These are phyloP conservation scores for Penicillium sp. DNA, from an alignment of 2,329 filamentous ascomycete genomes.

Conservation along the genomic window DNA sequence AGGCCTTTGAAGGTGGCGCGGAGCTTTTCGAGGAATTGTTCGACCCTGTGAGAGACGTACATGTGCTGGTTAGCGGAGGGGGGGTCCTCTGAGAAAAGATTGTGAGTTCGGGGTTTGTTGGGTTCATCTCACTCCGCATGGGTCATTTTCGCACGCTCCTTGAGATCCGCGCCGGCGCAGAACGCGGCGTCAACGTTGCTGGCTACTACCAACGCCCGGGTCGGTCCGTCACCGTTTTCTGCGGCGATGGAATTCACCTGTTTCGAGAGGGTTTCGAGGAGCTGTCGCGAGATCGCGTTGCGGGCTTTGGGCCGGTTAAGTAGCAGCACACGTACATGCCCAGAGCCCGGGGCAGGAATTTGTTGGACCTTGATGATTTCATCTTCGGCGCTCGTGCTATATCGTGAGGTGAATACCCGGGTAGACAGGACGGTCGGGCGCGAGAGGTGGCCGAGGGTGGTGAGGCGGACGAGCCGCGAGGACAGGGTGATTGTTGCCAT, in stretches of 20 bases:
- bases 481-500: constrained; percentile 31
- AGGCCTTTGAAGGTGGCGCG: constrained; percentile 74
- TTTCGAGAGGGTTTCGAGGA: constrained; percentile 70
- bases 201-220: constrained; percentile 78
- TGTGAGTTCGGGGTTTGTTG: not conserved
- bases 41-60: constrained; percentile 59
- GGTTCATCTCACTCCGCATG: constrained; percentile 68
- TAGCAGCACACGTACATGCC: constrained; percentile 84
- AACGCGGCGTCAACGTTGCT: constrained; percentile 86
- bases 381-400: constrained; percentile 35
- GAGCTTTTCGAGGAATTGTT: constrained; percentile 74
- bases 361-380: constrained; percentile 66
- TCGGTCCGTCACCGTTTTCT: constrained; percentile 60
- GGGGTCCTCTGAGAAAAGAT: not conserved
- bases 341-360: constrained; percentile 74
- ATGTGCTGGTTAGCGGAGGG: not conserved
- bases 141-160: constrained; percentile 77
- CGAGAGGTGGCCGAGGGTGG: constrained; percentile 19
- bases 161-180: constrained; percentile 92
- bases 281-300: constrained; percentile 83
- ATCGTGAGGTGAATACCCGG: constrained; percentile 35
- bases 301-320: constrained; percentile 82
- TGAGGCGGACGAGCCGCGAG: constrained; percentile 33
- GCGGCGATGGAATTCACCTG: constrained; percentile 72
- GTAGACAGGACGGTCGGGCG: constrained; percentile 21